Conservation (phyloP, 768 basidiomycete genomes). For the Xerocomellus dryophilus region DNA sequence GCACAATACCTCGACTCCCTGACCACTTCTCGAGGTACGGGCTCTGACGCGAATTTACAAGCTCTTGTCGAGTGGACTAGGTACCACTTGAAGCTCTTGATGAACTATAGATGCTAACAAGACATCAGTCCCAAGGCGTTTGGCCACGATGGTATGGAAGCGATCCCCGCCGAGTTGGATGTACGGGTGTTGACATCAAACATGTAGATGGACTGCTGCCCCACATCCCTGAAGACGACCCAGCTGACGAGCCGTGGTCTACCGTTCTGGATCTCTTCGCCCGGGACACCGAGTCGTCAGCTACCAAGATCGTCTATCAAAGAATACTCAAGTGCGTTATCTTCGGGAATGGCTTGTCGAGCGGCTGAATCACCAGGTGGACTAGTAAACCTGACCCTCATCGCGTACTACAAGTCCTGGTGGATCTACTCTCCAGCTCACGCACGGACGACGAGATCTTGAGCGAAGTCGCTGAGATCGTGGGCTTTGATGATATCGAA, state of each 20-base stretch:
- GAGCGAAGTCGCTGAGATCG: conserved; percentile 68
- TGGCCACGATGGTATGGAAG: conserved; percentile 17
- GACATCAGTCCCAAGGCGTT: conserved; percentile 14
- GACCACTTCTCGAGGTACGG: conserved; percentile 11
- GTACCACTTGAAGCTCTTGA: conserved; percentile 11
- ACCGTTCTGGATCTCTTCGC: conserved; percentile 36
- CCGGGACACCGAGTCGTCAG: background rate
- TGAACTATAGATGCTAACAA: conserved; percentile 14
- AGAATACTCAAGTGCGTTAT: conserved; percentile 17
- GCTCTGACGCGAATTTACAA: conserved; percentile 14
- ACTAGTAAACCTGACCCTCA: conserved; percentile 13
- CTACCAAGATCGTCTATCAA: conserved; percentile 6
- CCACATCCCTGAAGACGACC: conserved; percentile 12
- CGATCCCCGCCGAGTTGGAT: background rate
- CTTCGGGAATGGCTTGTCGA: background rate
- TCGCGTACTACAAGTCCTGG: conserved; percentile 20
- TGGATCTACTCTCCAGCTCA: conserved; percentile 44
- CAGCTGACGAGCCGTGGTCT: conserved; percentile 21
- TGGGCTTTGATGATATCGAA: conserved; percentile 85
- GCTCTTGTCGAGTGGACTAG: conserved; percentile 25
- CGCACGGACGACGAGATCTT: conserved; percentile 70
- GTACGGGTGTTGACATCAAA: conserved; percentile 2
- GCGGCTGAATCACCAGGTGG: conserved; percentile 5
- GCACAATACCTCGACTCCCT: conserved; percentile 22
- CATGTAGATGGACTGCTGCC: conserved; percentile 11